Base-by-base conservation (phyloP, 208 protist species). In the Crithidia expoeki region DNA sequence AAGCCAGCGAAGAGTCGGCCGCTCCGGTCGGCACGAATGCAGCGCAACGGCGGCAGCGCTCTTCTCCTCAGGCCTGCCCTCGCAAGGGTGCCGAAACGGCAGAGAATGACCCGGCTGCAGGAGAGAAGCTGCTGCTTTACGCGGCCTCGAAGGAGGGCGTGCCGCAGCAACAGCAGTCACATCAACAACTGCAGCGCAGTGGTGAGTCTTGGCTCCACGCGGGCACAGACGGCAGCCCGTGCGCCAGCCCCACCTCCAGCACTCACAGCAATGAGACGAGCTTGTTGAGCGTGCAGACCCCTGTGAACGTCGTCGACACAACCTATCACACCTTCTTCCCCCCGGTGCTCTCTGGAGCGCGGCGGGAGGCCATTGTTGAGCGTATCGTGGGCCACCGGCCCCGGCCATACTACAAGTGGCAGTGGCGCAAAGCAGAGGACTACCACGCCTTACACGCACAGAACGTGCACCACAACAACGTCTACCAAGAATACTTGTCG, bases 251-350 rank as follows among this genome's bases (percentile, higher is more conserved):
- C 44, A 51, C 62, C 33, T 68, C 62, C 32, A 56, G 27, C 55
- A 34, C 16, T 1, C 28, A 56, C 56, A 72, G 52, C 62, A 49
- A 50, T 50, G 64, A 70, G 16, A 42, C 51, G 32, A 38, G 34
- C 32, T 44, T 25, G 21, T 12, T 27, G 34, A 58, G 47, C 33
- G 46, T 68, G 21, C 34, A 69, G 63, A 64, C 74, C 0, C 69
- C 74, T 2, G 42, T 72, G n/a, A 73, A 74, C 17, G 73, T 86
- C 2, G 62, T 57, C 27, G 70, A 83, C 74, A 81, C 80, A 0
- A 44, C 65, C 4, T 82, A 84, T 55, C 85, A 90, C 71, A 84
- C 79, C 36, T 88, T 86, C 36, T 86, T 84, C 38, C 79, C 85
- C 0, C 82, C 79, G 21, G 56, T 67, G 30, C 74, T 90, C 23